Base-by-base conservation (phyloP, 1,284 basidiomycete genomes). In the Trametes polyzona region DNA sequence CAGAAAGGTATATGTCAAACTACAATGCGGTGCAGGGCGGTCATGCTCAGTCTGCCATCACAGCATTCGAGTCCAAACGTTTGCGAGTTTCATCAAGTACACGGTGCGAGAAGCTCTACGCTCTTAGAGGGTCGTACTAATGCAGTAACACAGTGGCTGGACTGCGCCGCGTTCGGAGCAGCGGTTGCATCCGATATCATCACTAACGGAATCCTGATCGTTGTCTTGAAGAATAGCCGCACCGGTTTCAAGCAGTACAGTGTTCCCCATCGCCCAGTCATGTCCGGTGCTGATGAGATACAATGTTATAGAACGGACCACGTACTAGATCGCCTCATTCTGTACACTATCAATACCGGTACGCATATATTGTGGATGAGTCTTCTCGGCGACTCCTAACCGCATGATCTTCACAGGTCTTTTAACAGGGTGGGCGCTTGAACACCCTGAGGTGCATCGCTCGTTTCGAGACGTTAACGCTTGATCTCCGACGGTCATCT, bases 271-370 rank as follows among this genome's bases (percentile, higher is more conserved):
- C 19, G 8, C 27, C 6, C 5, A 12, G 1, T 9, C 5, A 1
- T 3, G 14, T 5, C 16, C 16, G 26, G n/a, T 12, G n/a, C 11
- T 5, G 3, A 2, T 29, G 16, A 26, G 23, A 7, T 12, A 17
- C 16, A 14, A 16, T 27, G 8, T 29, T 14, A 19, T 5, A 56
- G 55, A 12, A 56, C 55, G 9, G 39, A 56, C 29, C 44, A 42
- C 8, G 11, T 56, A 11, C 36, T 56, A 5, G 46, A 56, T 17
- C 29, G 47, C 4, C 30, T 56, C 29, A 46, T 47, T 9, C 27
- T 46, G 26, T 56, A 56, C 36, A 41, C 55, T 2, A 42, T 56
- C 41, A 56, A 56, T 16, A 56, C 55, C 5, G 54, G 54, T 55
- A 32, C 12, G 40, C 33, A 14, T 12, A 16, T 16, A 14, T 41